Evolutionary conservation across 768 basidiomycete genomes (phyloP).

Genomic region (Saitozyma sp.): DNA sequence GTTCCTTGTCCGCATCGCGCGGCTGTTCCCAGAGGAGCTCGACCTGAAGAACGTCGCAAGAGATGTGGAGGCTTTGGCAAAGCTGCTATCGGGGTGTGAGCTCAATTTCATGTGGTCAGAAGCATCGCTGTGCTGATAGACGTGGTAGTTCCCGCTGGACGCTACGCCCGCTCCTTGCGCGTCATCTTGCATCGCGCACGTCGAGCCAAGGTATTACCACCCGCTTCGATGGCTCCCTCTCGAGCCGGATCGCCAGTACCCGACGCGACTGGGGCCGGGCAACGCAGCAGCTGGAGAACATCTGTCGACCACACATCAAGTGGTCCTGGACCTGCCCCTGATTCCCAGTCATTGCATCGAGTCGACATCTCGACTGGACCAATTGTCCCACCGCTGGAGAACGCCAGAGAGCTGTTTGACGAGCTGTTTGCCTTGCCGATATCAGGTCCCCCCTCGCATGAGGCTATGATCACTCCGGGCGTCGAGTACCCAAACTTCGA

Average conservation of each 20-base stretch:
- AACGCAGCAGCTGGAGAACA: too few species aligned
- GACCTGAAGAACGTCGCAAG: slow-evolving; percentile 70
- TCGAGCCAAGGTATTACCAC: slow-evolving; percentile 52
- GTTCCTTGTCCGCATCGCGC: slow-evolving; percentile 78
- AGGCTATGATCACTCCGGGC: too few species aligned
- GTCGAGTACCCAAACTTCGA: neutral
- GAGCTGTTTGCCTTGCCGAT: neutral
- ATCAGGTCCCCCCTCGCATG: neutral
- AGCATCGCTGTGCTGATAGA: neutral
- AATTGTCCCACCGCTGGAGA: slow-evolving; percentile 21
- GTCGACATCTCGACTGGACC: neutral
- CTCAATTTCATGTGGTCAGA: neutral
- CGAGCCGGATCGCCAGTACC: slow-evolving; percentile 14
- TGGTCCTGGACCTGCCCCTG: slow-evolving; percentile 10
- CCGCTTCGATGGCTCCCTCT: slow-evolving; percentile 42
- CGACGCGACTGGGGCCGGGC: too few species aligned
- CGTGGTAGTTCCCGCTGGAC: slow-evolving; percentile 77
- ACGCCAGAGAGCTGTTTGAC: slow-evolving; percentile 9
- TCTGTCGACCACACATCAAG: too few species aligned
- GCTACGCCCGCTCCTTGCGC: slow-evolving; percentile 85
- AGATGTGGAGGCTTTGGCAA: slow-evolving; percentile 75
- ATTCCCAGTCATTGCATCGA: neutral
- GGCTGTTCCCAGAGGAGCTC: slow-evolving; percentile 85
- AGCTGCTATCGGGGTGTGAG: slow-evolving; percentile 75
- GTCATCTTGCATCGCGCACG: slow-evolving; percentile 71